phyloP scores from a whole-genome alignment of 2,329 filamentous ascomycete genomes.

The Eurotiales sp. region DNA sequence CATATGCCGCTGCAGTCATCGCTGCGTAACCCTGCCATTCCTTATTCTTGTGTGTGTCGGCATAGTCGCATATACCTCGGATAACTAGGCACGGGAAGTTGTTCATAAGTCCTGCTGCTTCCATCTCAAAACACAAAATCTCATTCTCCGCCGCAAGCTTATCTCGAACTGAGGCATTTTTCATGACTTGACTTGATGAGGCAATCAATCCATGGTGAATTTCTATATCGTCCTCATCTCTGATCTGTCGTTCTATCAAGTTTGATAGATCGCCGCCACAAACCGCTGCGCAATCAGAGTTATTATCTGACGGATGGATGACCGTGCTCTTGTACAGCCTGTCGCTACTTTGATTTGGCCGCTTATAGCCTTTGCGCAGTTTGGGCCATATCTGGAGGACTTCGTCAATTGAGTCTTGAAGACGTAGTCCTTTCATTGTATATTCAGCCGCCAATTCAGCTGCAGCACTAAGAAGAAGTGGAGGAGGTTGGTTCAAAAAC shows the following conservation, averaged over 20 bases:
- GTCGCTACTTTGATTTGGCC: not conserved
- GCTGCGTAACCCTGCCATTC: conserved; percentile 19
- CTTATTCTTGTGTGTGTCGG: conserved; percentile 36
- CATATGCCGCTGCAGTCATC: conserved; percentile 25
- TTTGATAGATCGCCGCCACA: not conserved
- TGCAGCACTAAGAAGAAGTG: conserved; percentile 8
- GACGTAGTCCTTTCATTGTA: conserved; percentile 20
- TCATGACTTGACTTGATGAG: conserved; percentile 16
- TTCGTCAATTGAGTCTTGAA: conserved; percentile 39
- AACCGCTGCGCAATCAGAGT: not conserved
- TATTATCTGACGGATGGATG: not conserved
- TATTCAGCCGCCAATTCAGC: conserved; percentile 10
- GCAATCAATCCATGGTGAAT: conserved; percentile 17
- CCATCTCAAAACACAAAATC: conserved; percentile 27
- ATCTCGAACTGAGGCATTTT: conserved; percentile 4
- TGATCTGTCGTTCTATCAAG: not conserved
- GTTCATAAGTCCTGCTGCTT: conserved; percentile 13
- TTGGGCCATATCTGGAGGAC: conserved; percentile 14
- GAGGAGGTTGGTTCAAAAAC: conserved; percentile 17
- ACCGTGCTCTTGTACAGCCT: not conserved
- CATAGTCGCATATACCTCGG: conserved; percentile 40
- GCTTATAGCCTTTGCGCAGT: conserved; percentile 5
- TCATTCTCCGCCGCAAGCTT: conserved; percentile 8
- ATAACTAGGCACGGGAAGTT: conserved; percentile 35
- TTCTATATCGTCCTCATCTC: not conserved